Percentiles rank a stretch among this genome's conserved stretches.
Evolutionary conservation across 2,329 filamentous ascomycete genomes (phyloP).

Genomic region (Annulohypoxylon truncatum): DNA sequence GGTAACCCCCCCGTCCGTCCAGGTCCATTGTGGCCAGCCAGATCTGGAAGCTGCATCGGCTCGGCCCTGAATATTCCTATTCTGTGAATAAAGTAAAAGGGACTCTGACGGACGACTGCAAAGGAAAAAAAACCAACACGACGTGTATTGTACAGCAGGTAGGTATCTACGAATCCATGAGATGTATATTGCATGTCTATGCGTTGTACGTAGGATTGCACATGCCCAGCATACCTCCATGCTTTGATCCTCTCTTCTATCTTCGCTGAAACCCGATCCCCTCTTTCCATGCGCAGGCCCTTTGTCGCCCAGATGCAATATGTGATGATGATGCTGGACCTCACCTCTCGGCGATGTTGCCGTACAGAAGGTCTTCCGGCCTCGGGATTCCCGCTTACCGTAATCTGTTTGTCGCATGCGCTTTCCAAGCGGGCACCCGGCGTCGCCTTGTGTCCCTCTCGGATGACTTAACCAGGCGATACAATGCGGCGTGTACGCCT

Average conservation of each 20-base stretch:
- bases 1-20: constrained; percentile 31
- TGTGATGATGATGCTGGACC: constrained; percentile 31
- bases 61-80: constrained; percentile 21
- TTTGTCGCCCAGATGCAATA: constrained; percentile 27
- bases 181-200: constrained; percentile 13
- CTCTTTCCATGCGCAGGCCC: constrained; percentile 18
- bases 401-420: constrained; percentile 35
- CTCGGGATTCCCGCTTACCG: constrained; percentile 34
- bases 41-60: constrained; percentile 36
- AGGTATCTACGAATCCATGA: constrained; percentile 6
- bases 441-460: constrained; percentile 29
- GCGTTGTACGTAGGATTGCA: constrained; percentile 30
- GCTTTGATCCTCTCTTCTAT: neutral
- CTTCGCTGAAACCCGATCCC: constrained; percentile 17
- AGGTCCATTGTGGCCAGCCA: constrained; percentile 20
- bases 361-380: constrained; percentile 38
- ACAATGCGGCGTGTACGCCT: neutral
- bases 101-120: no score
- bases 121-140: constrained; percentile 9
- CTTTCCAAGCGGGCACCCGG: constrained; percentile 35
- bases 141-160: neutral
- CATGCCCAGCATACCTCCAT: constrained; percentile 8
- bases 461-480: constrained; percentile 27
- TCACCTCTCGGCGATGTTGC: constrained; percentile 34
- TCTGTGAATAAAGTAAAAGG: constrained; percentile 11